Percentiles rank a stretch among this genome's conserved stretches.
Conservation (phyloP, 345 rosid genomes). For the Cochlearia excelsa region DNA sequence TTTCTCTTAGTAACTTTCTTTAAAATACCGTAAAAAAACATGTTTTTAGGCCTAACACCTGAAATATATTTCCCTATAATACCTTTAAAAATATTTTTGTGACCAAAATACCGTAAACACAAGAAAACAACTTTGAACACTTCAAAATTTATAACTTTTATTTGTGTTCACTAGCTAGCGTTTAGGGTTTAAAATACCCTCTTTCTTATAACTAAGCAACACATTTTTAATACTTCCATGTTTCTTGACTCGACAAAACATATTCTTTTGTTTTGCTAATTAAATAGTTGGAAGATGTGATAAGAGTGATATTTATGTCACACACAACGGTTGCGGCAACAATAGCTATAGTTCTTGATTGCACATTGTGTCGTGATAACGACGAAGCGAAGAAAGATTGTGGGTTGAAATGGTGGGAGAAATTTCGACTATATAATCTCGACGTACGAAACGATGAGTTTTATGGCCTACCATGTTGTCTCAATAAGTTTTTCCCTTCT, state of each 20-base stretch:
- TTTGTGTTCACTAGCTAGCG: too few species aligned
- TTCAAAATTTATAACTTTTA: too few species aligned
- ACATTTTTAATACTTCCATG: too few species aligned
- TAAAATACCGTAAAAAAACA: too few species aligned
- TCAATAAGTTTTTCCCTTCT: constrained; percentile 60
- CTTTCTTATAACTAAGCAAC: too few species aligned
- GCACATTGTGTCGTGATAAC: constrained; percentile 43
- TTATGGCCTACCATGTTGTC: constrained; percentile 57
- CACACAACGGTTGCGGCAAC: constrained; percentile 55
- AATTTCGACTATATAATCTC: constrained; percentile 47
- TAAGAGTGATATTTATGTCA: constrained; percentile 60
- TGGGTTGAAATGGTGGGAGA: constrained; percentile 68
- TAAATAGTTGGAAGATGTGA: constrained; percentile 46
- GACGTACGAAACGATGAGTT: constrained; percentile 73
- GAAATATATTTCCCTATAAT: too few species aligned
- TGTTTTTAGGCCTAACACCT: too few species aligned
- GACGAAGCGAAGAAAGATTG: constrained; percentile 50
- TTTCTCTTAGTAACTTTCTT: background rate
- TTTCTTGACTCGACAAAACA: too few species aligned
- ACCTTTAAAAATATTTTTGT: too few species aligned
- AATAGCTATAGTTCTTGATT: constrained; percentile 50
- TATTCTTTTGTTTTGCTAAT: background rate
- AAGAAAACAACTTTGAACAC: too few species aligned
- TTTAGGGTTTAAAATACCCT: too few species aligned
- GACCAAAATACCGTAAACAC: too few species aligned